Base-by-base conservation (phyloP, 768 basidiomycete species). In the Bullera alba region DNA sequence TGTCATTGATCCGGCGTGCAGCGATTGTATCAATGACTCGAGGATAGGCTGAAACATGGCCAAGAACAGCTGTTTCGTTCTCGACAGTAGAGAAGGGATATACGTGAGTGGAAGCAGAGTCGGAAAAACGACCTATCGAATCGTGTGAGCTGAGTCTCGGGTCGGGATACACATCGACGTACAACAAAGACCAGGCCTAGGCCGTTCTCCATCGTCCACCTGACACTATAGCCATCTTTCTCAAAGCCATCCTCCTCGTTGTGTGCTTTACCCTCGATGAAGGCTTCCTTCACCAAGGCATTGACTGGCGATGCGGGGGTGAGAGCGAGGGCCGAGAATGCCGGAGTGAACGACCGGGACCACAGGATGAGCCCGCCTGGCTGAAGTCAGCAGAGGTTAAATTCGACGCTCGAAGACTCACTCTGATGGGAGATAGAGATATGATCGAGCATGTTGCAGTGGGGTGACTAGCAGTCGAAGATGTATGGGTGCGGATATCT, bases 171-270 rank as follows among this genome's bases (percentile, higher is more conserved):
- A 35, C 16, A 27, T 28, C 4, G 52, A 77, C 86, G 59, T 64
- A 92, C 91, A 69, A 95, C 93, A 66, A 99, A 97, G 48, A 97
- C 92, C 61, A 99, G 79, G 55, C 93, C 93, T 38, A 97, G 78
- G 56, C 92, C 90, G 69, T 99, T 99, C 26, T 87, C 84, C 63
- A 91, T 87, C 0, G 88, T 83, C 91, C 93, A 96, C 71, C 84
- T 85, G 46, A 96, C 82, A 23, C 89, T 85, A 61, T 90, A 93
- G 1, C 92, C 92, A 61, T 93, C 92, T 70, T 83, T 90, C 75
- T 93, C 91, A 69, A 88, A 91, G 54, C 81, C 85, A 53, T 86
- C 81, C 51, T 87, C 87, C 0, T 85, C 61, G 26, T 27, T 51
- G 32, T 53, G 46, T 8, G 50, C 57, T 44, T 70, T 80, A 23